Evolutionary conservation across 139 green algal species (phyloP).

Genomic region (Tetradesmus lagerheimii): DNA sequence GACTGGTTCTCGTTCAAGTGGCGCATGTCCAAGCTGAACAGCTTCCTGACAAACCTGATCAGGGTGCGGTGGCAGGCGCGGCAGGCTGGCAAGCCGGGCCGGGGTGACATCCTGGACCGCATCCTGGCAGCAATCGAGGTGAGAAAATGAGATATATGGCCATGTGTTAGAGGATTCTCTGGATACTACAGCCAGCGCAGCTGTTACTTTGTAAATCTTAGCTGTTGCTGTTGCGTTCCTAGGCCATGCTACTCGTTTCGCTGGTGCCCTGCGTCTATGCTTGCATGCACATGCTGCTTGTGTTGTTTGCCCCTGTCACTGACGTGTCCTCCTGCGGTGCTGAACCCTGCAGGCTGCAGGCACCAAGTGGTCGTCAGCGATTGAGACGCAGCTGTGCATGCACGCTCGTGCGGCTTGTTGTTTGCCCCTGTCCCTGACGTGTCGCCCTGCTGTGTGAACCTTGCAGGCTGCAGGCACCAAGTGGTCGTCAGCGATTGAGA

Average conservation of each 20-base stretch:
- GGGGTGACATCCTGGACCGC: slow-evolving; percentile 85
- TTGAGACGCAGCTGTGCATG: slow-evolving; percentile 90
- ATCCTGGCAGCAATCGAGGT: slow-evolving; percentile 79
- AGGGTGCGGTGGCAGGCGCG: slow-evolving; percentile 57
- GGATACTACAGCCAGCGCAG: too few species aligned
- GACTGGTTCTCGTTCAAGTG: slow-evolving; percentile 62
- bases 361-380: slow-evolving; percentile 63
- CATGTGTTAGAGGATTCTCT: too few species aligned
- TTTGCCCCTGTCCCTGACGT: background rate
- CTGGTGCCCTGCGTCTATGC: too few species aligned
- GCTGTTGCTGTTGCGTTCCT: too few species aligned
- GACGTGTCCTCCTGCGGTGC: background rate
- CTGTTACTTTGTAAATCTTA: too few species aligned
- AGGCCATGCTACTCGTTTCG: too few species aligned
- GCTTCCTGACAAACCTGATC: slow-evolving; percentile 72
- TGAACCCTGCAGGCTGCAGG: background rate
- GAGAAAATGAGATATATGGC: background rate
- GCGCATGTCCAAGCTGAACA: slow-evolving; percentile 73
- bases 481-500: slow-evolving; percentile 76
- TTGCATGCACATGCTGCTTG: too few species aligned
- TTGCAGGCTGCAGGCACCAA: slow-evolving; percentile 10
- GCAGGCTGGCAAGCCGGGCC: slow-evolving; percentile 35
- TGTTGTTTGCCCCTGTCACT: background rate
- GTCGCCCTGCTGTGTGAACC: background rate
- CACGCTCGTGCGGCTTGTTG: too few species aligned